A percentile compares a stretch with the other conserved stretches of the same genome.
phyloP scores from a whole-genome alignment of 2,329 filamentous ascomycete species.

The Epichloe gansuensis region DNA sequence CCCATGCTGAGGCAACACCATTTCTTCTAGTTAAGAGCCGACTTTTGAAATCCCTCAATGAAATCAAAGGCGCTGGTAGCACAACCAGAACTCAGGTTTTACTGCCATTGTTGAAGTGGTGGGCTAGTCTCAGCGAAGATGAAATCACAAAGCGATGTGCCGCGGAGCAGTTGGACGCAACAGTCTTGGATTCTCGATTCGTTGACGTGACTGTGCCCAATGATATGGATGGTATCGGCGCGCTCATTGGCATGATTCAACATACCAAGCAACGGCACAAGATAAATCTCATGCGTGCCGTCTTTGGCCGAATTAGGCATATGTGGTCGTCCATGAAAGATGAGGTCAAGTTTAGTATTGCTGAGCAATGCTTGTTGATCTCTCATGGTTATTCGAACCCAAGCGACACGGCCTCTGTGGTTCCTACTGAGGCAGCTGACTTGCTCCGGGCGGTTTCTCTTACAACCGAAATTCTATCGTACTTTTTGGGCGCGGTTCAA shows the following conservation, averaged over 20 bases:
- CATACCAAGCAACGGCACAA: slow-evolving; percentile 25
- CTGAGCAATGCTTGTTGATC: slow-evolving; percentile 49
- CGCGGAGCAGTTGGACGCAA: slow-evolving; percentile 29
- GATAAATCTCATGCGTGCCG: slow-evolving; percentile 43
- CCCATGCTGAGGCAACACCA: slow-evolving; percentile 58
- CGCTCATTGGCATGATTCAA: slow-evolving; percentile 35
- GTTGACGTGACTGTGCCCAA: slow-evolving; percentile 42
- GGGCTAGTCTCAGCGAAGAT: slow-evolving; percentile 43
- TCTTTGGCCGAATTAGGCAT: slow-evolving; percentile 55
- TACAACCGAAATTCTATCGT: slow-evolving; percentile 56
- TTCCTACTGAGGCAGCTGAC: slow-evolving; percentile 52
- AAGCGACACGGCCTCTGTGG: slow-evolving; percentile 21
- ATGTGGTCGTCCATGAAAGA: slow-evolving; percentile 64
- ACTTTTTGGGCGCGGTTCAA: slow-evolving; percentile 63
- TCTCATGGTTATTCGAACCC: slow-evolving; percentile 32
- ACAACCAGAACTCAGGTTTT: slow-evolving; percentile 60
- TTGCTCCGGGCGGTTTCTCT: slow-evolving; percentile 62
- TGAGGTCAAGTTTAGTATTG: slow-evolving; percentile 44
- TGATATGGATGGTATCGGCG: slow-evolving; percentile 37
- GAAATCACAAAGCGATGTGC: slow-evolving; percentile 33
- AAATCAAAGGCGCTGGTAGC: slow-evolving; percentile 56
- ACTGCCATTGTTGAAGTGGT: slow-evolving; percentile 60
- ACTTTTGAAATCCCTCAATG: slow-evolving; percentile 59
- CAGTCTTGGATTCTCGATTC: slow-evolving; percentile 28
- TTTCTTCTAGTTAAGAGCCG: slow-evolving; percentile 55